Conservation (phyloP, 225 moss, liverwort and hornwort genomes). For the Pseudisothecium myosuroides region DNA sequence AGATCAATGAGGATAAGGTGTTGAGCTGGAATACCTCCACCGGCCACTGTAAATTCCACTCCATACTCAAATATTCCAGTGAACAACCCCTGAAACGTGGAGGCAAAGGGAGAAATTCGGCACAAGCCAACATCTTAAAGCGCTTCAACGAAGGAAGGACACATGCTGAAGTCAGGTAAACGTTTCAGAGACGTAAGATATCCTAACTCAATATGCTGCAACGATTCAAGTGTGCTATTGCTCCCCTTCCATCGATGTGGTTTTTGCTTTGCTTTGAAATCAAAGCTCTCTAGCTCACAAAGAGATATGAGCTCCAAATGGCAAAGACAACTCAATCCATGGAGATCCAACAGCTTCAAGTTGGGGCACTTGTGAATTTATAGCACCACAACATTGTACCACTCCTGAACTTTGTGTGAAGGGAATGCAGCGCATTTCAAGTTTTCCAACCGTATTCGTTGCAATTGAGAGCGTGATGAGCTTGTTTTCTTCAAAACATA, state of each 20-base stretch:
- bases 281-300: background rate
- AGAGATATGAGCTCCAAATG: background rate
- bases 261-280: background rate
- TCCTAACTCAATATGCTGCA: background rate
- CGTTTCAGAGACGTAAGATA: background rate
- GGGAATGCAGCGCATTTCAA: background rate
- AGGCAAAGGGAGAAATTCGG: background rate
- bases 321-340: background rate
- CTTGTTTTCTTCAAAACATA: background rate
- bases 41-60: background rate
- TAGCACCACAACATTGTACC: background rate
- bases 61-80: background rate
- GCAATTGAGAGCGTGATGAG: background rate
- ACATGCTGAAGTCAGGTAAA: background rate
- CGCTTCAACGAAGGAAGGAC: background rate
- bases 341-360: background rate
- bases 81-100: background rate
- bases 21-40: background rate
- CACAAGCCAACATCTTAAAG: background rate
- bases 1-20: background rate
- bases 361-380: background rate
- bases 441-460: background rate
- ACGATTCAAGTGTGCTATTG: background rate
- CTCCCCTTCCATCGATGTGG: background rate
- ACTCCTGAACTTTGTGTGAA: background rate